Base-by-base conservation (phyloP, 169 alveolate genomes). In the Blepharisma undulans region DNA sequence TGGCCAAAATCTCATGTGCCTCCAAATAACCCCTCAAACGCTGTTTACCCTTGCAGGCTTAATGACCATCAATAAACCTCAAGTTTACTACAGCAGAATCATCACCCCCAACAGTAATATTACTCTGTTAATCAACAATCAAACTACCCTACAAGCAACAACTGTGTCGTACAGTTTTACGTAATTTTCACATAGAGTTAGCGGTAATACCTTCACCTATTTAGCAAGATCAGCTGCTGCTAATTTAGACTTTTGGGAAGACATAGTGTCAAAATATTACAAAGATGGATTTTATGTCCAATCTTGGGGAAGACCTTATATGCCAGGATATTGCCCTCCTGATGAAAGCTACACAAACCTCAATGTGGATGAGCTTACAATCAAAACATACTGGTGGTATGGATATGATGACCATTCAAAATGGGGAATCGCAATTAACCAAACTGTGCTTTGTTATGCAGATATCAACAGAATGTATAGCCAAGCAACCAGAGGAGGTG, bases 281-380 rank as follows among this genome's bases (percentile, higher is more conserved):
- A 22, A 32, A 60, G 74, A 22, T 25, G n/a, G 48, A 10, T 25
- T 84, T 25, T 32, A 22, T 4, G 27, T 33, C 0, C 61, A 84
- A 36, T 22, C 79, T 21, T 84, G 89, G 89, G 89, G 89, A 84
- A 33, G 89, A 6, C 89, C 89, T 21, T 84, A 22, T 22, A 25
- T 36, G 78, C 61, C 79, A 21, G 32, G 29, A 18, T 84, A 32
- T 8, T 84, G 89, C 78, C 87, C 61, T 7, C 36, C 36, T 33
- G 25, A 22, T 33, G 29, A 84, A 25, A 36, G 14, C 25, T 84
- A 84, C 19, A 60, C 27, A 21, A 32, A 25, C 14, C 36, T 36
- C 0, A 84, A 84, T 59, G 60, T 59, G 12, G 48, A 25, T 36
- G 48, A 84, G 60, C 33, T 84, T 8, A n/a, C 74, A 25, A 59